Evolutionary conservation across 2,329 filamentous ascomycete species (phyloP), one percentile per base, ranked within the genome.

Genomic region (Tolypocladium endophyticum): DNA sequence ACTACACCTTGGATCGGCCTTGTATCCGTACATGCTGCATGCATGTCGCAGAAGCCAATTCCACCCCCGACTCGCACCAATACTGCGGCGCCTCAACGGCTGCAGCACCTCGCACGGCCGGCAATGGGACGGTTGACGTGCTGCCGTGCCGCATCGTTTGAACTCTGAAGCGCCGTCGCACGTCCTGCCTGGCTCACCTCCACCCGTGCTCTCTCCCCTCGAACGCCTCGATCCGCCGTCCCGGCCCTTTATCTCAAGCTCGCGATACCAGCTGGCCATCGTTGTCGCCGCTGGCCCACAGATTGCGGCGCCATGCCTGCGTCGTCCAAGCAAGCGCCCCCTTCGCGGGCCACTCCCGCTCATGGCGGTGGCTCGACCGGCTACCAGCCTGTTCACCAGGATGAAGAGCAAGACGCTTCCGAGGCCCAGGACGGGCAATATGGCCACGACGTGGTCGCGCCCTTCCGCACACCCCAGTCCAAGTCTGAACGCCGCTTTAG

Each of bases 371-470:
- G 53, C 39, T 56, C 60, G 28, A 65, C 66, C 9, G 68, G 66
- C 60, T 75, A 75, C 56, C 68, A 71, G 56, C 66, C 67, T 14
- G 69, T 74, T 28, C 63, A 73, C 60, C 71, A 74, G 59, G 70
- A 72, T 56, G 72, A 72, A 25, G 64, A 62, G 35, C 57, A 60
- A 16, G 60, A 59, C 47, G 63, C 14, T 12, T 16, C 30, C 39
- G 39, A 50, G n/a, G 36, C 20, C 1, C 50, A 39, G 50, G 36
- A 69, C 56, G 36, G 12, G 1, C 56, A 55, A 41, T 35, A 69
- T 58, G 58, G 59, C 30, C 58, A 63, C 11, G 60, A 59, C 55
- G 60, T 56, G 61, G 54, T 25, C 14, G 61, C 59, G 5, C 38
- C 50, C 57, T 60, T 63, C 55, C 58, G 43, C 28, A 58, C 36